Conservation (phyloP, 1,139 yeast species). For the Diutina scorzettiae region DNA sequence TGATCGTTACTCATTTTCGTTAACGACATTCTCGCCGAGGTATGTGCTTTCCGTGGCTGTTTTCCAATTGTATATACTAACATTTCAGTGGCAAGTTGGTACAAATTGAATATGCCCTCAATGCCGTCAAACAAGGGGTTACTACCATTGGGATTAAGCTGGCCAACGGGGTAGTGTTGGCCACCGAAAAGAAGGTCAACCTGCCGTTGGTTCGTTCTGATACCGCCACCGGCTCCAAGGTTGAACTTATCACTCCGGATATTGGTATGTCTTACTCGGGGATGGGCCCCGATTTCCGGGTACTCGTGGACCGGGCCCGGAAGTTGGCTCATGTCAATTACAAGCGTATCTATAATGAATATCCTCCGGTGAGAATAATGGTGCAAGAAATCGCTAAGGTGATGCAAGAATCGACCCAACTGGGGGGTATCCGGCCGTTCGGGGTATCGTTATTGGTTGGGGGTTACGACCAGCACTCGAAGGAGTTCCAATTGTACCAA, state of each 20-base stretch:
- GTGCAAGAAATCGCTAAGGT: conserved; percentile 92
- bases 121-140: conserved; percentile 96
- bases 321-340: conserved; percentile 88
- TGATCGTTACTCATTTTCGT: conserved; percentile 93
- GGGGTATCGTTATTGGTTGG: conserved; percentile 94
- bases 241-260: conserved; percentile 82
- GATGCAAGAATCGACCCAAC: conserved; percentile 97
- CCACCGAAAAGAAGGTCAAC: conserved; percentile 87
- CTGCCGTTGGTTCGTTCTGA: conserved; percentile 70
- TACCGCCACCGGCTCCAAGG: conserved; percentile 48
- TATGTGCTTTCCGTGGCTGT: conserved; percentile 25
- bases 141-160: conserved; percentile 95
- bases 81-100: conserved; percentile 76
- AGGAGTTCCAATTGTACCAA: conserved; percentile 76
- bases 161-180: conserved; percentile 91
- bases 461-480: conserved; percentile 75
- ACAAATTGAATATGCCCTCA: conserved; percentile 94
- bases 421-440: conserved; percentile 96
- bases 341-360: conserved; percentile 87
- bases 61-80: background rate
- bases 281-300: conserved; percentile 98
- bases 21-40: conserved; percentile 95
- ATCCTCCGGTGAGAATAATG: conserved; percentile 90
- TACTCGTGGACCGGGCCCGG: conserved; percentile 85
- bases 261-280: conserved; percentile 97